phyloP scores from a whole-genome alignment of 2,329 filamentous ascomycete genomes.

The Parascedosporium putredinis region DNA sequence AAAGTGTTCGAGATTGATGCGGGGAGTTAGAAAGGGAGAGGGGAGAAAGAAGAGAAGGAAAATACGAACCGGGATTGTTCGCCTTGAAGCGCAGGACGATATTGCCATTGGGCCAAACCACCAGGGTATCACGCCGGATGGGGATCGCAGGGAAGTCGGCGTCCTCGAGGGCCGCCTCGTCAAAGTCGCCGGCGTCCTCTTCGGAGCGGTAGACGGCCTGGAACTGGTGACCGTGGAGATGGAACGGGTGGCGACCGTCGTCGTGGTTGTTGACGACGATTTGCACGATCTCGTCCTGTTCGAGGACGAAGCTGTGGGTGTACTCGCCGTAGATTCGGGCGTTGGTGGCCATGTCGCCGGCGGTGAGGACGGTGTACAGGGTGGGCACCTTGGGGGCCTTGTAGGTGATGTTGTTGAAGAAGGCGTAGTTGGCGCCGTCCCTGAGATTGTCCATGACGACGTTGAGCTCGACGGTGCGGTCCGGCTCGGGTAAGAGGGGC shows the following conservation, averaged over 20 bases:
- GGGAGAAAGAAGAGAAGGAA: background rate
- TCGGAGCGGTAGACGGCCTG: slow-evolving; percentile 45
- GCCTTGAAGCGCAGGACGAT: slow-evolving; percentile 34
- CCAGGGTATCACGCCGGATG: slow-evolving; percentile 36
- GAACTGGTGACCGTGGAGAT: slow-evolving; percentile 53
- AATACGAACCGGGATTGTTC: slow-evolving; percentile 28
- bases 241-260: slow-evolving; percentile 49
- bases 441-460: slow-evolving; percentile 42
- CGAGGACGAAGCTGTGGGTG: slow-evolving; percentile 42
- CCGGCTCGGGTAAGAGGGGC: slow-evolving; percentile 34
- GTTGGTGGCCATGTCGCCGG: slow-evolving; percentile 35
- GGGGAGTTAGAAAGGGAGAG: no score
- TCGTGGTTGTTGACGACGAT: slow-evolving; percentile 51
- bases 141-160: slow-evolving; percentile 26
- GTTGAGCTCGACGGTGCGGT: slow-evolving; percentile 37
- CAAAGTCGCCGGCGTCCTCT: slow-evolving; percentile 46
- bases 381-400: slow-evolving; percentile 54
- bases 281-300: slow-evolving; percentile 42
- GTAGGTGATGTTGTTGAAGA: slow-evolving; percentile 56
- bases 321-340: slow-evolving; percentile 39
- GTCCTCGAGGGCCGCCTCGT: slow-evolving; percentile 29
- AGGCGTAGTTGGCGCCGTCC: slow-evolving; percentile 46
- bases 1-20: no score
- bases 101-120: slow-evolving; percentile 35
- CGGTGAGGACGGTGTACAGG: slow-evolving; percentile 53